Conservation (phyloP, 2,329 filamentous ascomycete genomes). For the Talaromyces funiculosus region DNA sequence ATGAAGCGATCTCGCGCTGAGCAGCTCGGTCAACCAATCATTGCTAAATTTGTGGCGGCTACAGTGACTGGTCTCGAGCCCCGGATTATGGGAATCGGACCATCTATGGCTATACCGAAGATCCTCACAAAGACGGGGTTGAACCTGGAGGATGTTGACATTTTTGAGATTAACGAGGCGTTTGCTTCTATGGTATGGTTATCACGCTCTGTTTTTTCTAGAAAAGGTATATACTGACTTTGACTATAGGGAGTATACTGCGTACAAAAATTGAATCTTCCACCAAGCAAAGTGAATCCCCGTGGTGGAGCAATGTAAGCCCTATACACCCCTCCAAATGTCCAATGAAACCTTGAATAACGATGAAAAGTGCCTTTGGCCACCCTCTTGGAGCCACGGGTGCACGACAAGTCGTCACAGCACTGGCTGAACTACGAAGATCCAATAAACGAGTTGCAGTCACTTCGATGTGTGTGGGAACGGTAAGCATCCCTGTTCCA, state of each 20-base stretch:
- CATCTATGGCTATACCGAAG: slow-evolving; percentile 86
- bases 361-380: slow-evolving; percentile 61
- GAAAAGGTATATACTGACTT: slow-evolving; percentile 3
- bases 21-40: slow-evolving; percentile 72
- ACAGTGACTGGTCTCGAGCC: slow-evolving; percentile 79
- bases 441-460: slow-evolving; percentile 74
- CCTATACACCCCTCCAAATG: neutral
- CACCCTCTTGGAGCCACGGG: slow-evolving; percentile 89
- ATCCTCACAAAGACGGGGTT: slow-evolving; percentile 77
- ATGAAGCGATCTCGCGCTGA: slow-evolving; percentile 87
- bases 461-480: slow-evolving; percentile 91
- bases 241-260: slow-evolving; percentile 71
- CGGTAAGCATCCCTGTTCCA: slow-evolving; percentile 51
- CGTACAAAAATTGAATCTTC: slow-evolving; percentile 73
- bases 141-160: slow-evolving; percentile 39
- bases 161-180: slow-evolving; percentile 67
- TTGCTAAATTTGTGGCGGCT: slow-evolving; percentile 83
- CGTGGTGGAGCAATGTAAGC: slow-evolving; percentile 77
- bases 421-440: slow-evolving; percentile 78
- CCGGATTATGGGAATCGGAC: slow-evolving; percentile 87
- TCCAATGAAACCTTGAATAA: slow-evolving; percentile 12
- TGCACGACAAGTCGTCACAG: slow-evolving; percentile 80
- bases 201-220: neutral
- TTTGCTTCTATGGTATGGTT: slow-evolving; percentile 60
- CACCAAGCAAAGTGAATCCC: slow-evolving; percentile 81